Base-by-base conservation (phyloP, 768 basidiomycete genomes). In the Amanita jacksonii region DNA sequence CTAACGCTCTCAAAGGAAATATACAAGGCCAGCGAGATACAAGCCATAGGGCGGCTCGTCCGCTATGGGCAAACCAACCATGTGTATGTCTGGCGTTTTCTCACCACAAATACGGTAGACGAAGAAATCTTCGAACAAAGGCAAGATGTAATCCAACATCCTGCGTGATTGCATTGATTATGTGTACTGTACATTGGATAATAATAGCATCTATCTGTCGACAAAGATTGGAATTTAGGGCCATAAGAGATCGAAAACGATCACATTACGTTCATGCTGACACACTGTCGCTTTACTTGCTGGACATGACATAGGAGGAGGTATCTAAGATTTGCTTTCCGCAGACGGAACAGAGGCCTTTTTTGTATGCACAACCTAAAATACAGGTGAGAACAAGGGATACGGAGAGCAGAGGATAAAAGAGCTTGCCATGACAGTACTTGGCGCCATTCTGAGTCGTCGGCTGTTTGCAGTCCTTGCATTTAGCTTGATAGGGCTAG, bases 81-180 rank as follows among this genome's bases (percentile, higher is more conserved):
- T 41, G 92, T 94, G 32, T 70, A 76, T 41, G 79, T 94, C 45
- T 88, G 81, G 74, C 73, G 85, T 46, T 88, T 89, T 63, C 64
- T 89, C 56, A 89, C 86, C n/a, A 66, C 66, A 49, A 79, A 90
- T 52, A 94, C 91, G 4, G 91, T 93, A 52, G 92, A 96, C 60
- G 74, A 83, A 38, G 83, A 88, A 52, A 87, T 92, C 40, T 90
- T 77, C 46, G 69, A 75, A 45, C 73, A 82, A 57, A 61, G 71
- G 53, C 62, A 66, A 53, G 54, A 58, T 45, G 62, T 59, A 39
- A 41, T 51, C 12, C 43, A 27, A 37, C 44, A 31, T 31, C 38
- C 45, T 10, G 25, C 41, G 15, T 41, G 46, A 41, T 28, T 6
- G 7, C 7, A 6, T 41, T 34, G 13, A 27, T 41, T 8, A 3